Evolutionary conservation across 2,329 filamentous ascomycete species (phyloP).

Genomic region (Epicoccum sorghinum): DNA sequence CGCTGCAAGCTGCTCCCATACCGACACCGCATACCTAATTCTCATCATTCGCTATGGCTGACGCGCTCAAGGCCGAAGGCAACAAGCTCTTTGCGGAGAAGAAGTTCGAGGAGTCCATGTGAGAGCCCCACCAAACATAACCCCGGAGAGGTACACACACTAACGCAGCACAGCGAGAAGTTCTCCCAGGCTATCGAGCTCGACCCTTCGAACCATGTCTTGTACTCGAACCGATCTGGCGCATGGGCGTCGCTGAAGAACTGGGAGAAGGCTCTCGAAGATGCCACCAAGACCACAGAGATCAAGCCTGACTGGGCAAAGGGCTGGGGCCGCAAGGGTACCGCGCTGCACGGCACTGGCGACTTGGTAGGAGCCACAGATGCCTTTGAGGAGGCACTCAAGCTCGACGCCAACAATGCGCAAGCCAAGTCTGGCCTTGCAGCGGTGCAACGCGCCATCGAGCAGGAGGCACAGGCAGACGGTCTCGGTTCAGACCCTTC

Average conservation of each 20-base stretch:
- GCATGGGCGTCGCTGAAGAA: slow-evolving; percentile 87
- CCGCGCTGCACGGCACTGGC: slow-evolving; percentile 84
- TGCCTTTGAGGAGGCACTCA: slow-evolving; percentile 92
- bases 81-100: slow-evolving; percentile 99
- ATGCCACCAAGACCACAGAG: slow-evolving; percentile 91
- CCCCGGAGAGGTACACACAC: slow-evolving; percentile 9
- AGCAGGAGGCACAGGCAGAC: slow-evolving; percentile 72
- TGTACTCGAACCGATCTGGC: slow-evolving; percentile 96
- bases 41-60: slow-evolving; percentile 60
- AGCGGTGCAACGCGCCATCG: slow-evolving; percentile 85
- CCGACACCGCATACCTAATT: slow-evolving; percentile 5
- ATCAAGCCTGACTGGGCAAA: slow-evolving; percentile 98
- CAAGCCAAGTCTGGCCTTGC: slow-evolving; percentile 89
- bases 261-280: slow-evolving; percentile 81
- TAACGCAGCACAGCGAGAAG: slow-evolving; percentile 70
- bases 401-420: slow-evolving; percentile 88
- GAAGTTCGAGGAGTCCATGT: slow-evolving; percentile 96
- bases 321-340: slow-evolving; percentile 92
- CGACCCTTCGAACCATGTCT: slow-evolving; percentile 89
- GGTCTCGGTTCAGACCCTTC: slow-evolving; percentile 68
- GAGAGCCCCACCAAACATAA: slow-evolving; percentile 54
- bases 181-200: slow-evolving; percentile 92
- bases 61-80: slow-evolving; percentile 93
- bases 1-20: slow-evolving; percentile 5
- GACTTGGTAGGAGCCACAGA: slow-evolving; percentile 85